phyloP scores from a whole-genome alignment of 805 yeast species.

The Maudiozyma pseudohumilis region DNA sequence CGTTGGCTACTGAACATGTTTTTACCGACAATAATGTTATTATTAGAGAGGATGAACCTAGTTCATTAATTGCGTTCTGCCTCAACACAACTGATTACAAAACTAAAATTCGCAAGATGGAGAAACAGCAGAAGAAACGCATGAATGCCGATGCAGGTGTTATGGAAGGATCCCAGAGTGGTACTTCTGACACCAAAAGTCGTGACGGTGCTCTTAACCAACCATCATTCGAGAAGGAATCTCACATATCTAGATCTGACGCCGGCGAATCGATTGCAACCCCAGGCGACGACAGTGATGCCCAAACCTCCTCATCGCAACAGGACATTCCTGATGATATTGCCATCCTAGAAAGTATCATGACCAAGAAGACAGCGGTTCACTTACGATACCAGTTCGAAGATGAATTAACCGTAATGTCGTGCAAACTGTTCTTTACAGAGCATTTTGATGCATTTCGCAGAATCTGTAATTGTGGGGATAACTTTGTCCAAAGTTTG shows the following conservation, averaged over 20 bases:
- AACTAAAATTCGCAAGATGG: slow-evolving; percentile 3
- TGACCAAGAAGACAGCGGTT: slow-evolving; percentile 76
- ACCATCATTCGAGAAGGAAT: neutral
- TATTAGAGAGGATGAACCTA: slow-evolving; percentile 93
- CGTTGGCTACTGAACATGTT: slow-evolving; percentile 70
- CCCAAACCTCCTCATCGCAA: neutral
- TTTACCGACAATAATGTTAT: slow-evolving; percentile 91
- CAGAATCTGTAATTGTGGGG: slow-evolving; percentile 67
- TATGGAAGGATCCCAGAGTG: neutral
- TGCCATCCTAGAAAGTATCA: slow-evolving; percentile 45
- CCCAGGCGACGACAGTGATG: neutral
- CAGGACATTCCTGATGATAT: slow-evolving; percentile 4
- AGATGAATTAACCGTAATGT: slow-evolving; percentile 70
- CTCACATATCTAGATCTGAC: neutral
- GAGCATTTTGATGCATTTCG: slow-evolving; percentile 96
- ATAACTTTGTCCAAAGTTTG: slow-evolving; percentile 74
- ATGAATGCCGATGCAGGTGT: neutral
- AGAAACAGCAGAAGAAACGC: neutral
- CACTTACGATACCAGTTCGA: slow-evolving; percentile 89
- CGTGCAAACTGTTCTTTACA: slow-evolving; percentile 90
- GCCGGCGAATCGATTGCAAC: neutral
- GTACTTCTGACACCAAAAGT: neutral
- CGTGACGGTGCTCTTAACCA: neutral
- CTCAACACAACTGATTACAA: slow-evolving; percentile 75
- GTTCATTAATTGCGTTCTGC: slow-evolving; percentile 89